Evolutionary conservation across 2,329 filamentous ascomycete genomes (phyloP).

Genomic region (Penicillium sp.): DNA sequence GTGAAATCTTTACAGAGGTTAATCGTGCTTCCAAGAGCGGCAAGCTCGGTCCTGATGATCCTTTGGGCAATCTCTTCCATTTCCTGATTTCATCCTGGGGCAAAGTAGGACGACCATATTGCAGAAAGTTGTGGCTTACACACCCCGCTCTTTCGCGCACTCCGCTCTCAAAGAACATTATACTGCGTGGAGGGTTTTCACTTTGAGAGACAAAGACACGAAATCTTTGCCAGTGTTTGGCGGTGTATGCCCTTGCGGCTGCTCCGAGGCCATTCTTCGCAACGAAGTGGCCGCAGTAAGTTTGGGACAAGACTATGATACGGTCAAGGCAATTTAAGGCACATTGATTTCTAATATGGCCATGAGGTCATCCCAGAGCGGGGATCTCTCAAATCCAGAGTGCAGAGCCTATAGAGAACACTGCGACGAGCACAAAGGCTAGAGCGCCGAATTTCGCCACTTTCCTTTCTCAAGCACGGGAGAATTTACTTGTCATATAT

Average conservation of each 20-base stretch:
- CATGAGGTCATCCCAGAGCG: slow-evolving; percentile 31
- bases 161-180: too few relatives aligned
- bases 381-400: slow-evolving; percentile 30
- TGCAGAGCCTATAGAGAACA: slow-evolving; percentile 15
- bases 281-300: slow-evolving; percentile 38
- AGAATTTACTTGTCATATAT: not conserved
- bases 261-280: slow-evolving; percentile 47
- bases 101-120: too few relatives aligned
- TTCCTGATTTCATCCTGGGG: too few relatives aligned
- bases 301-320: slow-evolving; percentile 46
- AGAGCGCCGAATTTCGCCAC: slow-evolving; percentile 1
- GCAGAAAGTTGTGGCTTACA: too few relatives aligned
- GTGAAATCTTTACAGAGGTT: too few relatives aligned
- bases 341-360: slow-evolving; percentile 45
- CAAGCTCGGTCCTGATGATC: too few relatives aligned
- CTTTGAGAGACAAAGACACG: slow-evolving; percentile 23
- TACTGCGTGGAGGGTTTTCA: too few relatives aligned
- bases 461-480: not conserved
- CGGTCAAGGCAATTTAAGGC: slow-evolving; percentile 46
- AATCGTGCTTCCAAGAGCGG: too few relatives aligned
- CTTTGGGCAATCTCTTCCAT: too few relatives aligned
- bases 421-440: slow-evolving; percentile 1
- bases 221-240: slow-evolving; percentile 40
- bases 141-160: too few relatives aligned
- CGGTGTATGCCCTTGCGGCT: slow-evolving; percentile 43